Evolutionary conservation across 176 grass and related monocot species (phyloP).

Genomic region (Zoysia japonica): DNA sequence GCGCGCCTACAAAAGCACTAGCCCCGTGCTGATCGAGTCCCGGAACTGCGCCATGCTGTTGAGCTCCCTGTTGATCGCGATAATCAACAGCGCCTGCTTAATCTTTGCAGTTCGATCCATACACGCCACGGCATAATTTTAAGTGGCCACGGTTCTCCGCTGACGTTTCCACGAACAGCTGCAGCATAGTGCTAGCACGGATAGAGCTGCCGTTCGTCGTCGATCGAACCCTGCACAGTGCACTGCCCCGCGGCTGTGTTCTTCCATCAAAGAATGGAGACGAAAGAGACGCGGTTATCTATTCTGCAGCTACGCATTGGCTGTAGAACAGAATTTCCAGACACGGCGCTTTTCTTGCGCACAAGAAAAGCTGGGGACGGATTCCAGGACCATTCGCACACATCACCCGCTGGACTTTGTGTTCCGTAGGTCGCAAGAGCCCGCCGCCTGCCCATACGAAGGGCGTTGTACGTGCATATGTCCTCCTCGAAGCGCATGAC

Average conservation of each 20-base stretch:
- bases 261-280: no score
- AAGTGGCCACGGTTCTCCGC: background rate
- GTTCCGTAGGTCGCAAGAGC: no score
- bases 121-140: background rate
- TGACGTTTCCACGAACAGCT: background rate
- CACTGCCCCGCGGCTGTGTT: no score
- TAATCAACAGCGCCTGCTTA: background rate
- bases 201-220: background rate
- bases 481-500: no score
- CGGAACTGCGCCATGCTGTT: background rate
- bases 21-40: background rate
- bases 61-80: constrained; percentile 13
- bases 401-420: no score
- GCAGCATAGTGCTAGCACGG: background rate
- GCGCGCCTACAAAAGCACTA: background rate
- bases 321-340: background rate
- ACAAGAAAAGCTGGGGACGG: no score
- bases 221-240: no score
- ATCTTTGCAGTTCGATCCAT: background rate
- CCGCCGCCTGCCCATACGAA: no score
- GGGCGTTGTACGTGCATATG: no score
- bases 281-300: background rate
- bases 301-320: background rate
- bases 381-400: no score
- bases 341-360: no score